Conservation (phyloP, 2,329 filamentous ascomycete species). For the Pyricularia grisea region DNA sequence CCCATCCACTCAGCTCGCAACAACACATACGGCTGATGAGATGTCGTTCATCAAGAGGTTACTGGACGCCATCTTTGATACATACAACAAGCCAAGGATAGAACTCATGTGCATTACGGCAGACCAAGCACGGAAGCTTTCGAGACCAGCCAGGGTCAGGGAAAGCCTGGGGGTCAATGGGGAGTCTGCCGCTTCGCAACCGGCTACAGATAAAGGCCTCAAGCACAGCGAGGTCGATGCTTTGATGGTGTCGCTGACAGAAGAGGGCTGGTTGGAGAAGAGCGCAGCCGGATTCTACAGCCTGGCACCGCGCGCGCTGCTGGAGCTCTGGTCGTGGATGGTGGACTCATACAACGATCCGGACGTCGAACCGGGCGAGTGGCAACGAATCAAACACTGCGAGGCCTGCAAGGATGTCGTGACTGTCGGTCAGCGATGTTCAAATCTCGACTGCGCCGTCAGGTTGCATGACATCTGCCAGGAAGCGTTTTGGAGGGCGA, state of each 20-base stretch:
- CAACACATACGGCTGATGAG: slow-evolving; percentile 70
- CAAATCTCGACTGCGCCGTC: slow-evolving; percentile 54
- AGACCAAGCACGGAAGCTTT: slow-evolving; percentile 68
- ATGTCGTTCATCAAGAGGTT: slow-evolving; percentile 82
- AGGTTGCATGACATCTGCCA: slow-evolving; percentile 72
- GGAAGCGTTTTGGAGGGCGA: slow-evolving; percentile 61
- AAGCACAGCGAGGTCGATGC: slow-evolving; percentile 70
- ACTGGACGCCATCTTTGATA: slow-evolving; percentile 87
- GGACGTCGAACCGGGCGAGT: slow-evolving; percentile 48
- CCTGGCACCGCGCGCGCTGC: slow-evolving; percentile 65
- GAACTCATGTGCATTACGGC: slow-evolving; percentile 77
- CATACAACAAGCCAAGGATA: slow-evolving; percentile 67
- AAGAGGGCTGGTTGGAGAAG: slow-evolving; percentile 78
- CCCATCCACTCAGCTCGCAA: slow-evolving; percentile 76
- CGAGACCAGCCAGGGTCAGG: slow-evolving; percentile 33
- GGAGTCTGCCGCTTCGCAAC: slow-evolving; percentile 21
- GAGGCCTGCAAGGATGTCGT: slow-evolving; percentile 84
- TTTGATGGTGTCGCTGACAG: slow-evolving; percentile 59
- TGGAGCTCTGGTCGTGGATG: slow-evolving; percentile 80
- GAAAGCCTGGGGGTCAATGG: slow-evolving; percentile 14
- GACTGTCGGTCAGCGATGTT: slow-evolving; percentile 73
- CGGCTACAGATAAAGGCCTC: slow-evolving; percentile 43
- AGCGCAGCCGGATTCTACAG: slow-evolving; percentile 64
- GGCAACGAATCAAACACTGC: slow-evolving; percentile 76
- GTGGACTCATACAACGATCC: slow-evolving; percentile 83